Evolutionary conservation across 2,329 filamentous ascomycete genomes (phyloP), one percentile per base, ranked within the genome.

Genomic region (Blastomyces silverae): DNA sequence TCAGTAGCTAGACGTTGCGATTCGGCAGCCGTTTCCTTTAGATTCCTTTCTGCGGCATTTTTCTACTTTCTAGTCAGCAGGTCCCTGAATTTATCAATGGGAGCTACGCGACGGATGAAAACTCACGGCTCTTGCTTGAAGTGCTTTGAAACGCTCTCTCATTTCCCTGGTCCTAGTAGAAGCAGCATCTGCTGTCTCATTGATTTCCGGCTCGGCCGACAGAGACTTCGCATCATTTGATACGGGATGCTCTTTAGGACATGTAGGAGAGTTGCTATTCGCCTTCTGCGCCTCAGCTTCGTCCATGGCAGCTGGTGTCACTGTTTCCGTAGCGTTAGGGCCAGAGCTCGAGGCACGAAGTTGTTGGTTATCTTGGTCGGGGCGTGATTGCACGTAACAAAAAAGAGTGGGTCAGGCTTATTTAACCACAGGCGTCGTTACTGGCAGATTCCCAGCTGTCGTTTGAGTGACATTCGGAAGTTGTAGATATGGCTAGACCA

Each of bases 1-100:
- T 96, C 91, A 34, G 87, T 87, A 3, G 89, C 85, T 61, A 92
- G 82, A 53, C 91, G 87, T 73, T 92, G 89, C 20, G 90, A 89
- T 79, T 96, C 92, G 60, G 87, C 87, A 39, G 89, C 89, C 8
- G 91, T 91, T 76, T 92, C 92, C 74, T 91, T 89, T 68, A 95
- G 80, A 73, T 96, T 97, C 67, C 75, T 76, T 64, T 79, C 75
- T 11, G 74, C 73, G 25, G 74, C 77, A 13, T 70, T 74, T 78
- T 79, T 79, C 77, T 79, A n/a, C n/a, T 20, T 31, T 11, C 3
- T n/a, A 1, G 67, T 77, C 25, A 76, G 72, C 64, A 44, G 22
- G 7, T 25, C 22, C 56, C 57, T 15, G 46, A 39, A n/a, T 31
- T 64, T 48, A 56, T 37, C 34, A 17, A 56, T 48, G 13, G 25